Percentiles rank a stretch among this genome's conserved stretches.
Evolutionary conservation across 805 yeast species (phyloP).

Genomic region (Metschnikowia reukaufii): DNA sequence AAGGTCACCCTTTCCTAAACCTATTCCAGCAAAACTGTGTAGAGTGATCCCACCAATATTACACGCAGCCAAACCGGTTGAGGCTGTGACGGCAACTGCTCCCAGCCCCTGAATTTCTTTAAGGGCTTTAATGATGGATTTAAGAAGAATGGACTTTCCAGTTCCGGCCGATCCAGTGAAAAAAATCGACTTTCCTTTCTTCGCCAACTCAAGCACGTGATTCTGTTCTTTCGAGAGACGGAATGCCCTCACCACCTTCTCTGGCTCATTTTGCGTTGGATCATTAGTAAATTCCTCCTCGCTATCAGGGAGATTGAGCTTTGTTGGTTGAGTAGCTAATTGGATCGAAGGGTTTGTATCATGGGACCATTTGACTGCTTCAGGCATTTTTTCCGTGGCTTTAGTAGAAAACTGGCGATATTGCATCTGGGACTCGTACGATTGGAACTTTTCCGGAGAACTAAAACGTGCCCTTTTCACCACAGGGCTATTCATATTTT

Average conservation of each 20-base stretch:
- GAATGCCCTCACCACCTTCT: slow-evolving; percentile 38
- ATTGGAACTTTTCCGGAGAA: slow-evolving; percentile 9
- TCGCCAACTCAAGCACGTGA: slow-evolving; percentile 62
- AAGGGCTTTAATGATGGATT: slow-evolving; percentile 54
- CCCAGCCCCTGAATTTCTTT: slow-evolving; percentile 38
- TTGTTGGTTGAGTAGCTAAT: slow-evolving; percentile 25
- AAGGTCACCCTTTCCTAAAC: slow-evolving; percentile 62
- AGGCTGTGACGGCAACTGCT: slow-evolving; percentile 83
- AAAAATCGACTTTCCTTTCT: slow-evolving; percentile 54
- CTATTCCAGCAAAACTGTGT: slow-evolving; percentile 84
- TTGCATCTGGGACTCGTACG: slow-evolving; percentile 16
- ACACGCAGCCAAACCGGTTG: slow-evolving; percentile 95
- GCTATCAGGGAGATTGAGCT: slow-evolving; percentile 1
- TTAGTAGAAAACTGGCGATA: slow-evolving; percentile 11
- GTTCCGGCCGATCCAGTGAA: slow-evolving; percentile 89
- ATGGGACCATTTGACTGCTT: background rate
- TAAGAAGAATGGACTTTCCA: slow-evolving; percentile 72
- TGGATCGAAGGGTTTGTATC: slow-evolving; percentile 26
- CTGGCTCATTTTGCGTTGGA: background rate
- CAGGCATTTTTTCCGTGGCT: background rate
- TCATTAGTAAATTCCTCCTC: background rate
- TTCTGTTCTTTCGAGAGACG: slow-evolving; percentile 57
- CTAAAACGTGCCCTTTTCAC: slow-evolving; percentile 3
- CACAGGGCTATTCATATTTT: background rate
- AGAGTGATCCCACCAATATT: slow-evolving; percentile 90